Conservation (phyloP, 2,329 filamentous ascomycete genomes). For the Metarhizium rileyi region DNA sequence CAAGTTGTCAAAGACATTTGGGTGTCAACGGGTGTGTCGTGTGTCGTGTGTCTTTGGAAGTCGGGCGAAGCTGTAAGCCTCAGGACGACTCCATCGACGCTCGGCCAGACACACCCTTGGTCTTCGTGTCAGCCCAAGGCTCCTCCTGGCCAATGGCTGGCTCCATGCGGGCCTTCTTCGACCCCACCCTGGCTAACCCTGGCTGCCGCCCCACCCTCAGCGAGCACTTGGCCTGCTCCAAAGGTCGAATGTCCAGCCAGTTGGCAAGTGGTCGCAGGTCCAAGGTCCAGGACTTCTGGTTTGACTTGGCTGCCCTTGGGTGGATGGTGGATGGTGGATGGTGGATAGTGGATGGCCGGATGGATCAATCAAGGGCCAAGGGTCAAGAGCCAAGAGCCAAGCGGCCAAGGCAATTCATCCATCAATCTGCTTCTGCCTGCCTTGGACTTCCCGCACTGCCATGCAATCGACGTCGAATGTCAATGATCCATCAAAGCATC, state of each 20-base stretch:
- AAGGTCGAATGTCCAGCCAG: constrained; percentile 3
- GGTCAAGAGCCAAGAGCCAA: no score
- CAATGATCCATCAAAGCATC: neutral
- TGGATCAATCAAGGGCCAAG: no score
- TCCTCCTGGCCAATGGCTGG: neutral
- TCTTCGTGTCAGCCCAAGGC: constrained; percentile 5
- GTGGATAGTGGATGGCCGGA: no score
- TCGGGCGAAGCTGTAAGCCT: neutral
- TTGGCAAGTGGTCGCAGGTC: no score
- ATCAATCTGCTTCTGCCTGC: constrained; percentile 4
- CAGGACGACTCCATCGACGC: constrained; percentile 2
- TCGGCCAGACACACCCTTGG: constrained; percentile 4
- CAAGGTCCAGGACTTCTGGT: constrained; percentile 1
- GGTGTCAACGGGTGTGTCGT: neutral
- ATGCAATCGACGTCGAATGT: neutral
- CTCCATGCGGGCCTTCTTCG: constrained; percentile 6
- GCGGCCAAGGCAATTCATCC: constrained; percentile 6
- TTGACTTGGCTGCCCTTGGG: constrained; percentile 11
- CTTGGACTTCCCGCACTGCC: constrained; percentile 7
- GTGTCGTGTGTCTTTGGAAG: neutral
- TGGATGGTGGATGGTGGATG: constrained; percentile 10
- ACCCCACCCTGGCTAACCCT: constrained; percentile 6
- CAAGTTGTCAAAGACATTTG: neutral
- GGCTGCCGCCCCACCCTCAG: constrained; percentile 10
- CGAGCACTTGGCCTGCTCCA: constrained; percentile 11